Base-by-base conservation (phyloP, 208 protist species). In the Naegleria gruberi region DNA sequence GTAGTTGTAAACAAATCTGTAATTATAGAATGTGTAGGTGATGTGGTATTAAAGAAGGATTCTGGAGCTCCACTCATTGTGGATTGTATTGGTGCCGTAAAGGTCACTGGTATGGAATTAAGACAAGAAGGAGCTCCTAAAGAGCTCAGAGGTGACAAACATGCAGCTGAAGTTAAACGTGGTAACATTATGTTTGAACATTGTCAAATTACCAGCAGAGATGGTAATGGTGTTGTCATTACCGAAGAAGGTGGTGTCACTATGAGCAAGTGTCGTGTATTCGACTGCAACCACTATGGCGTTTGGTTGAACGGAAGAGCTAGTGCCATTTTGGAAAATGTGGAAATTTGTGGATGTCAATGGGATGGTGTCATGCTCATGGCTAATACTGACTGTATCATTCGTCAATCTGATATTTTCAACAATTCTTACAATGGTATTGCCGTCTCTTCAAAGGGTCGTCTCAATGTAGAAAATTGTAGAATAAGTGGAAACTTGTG, bases 311-410 rank as follows among this genome's bases (percentile, higher is more conserved):
- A 23, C 12, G 43, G 30, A 17, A 51, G 12, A 51, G 5, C 82
- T 7, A 51, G 42, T 34, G 37, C n/a, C 34, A 82, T 82, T 40
- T 51, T 86, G 82, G 82, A 86, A 51, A 51, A 51, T 51, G 30
- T 44, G 17, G 30, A 44, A 23, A 51, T 86, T 51, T 17, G n/a
- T 51, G 30, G 42, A 4, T 40, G 30, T 51, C 8, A 15, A 10
- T 86, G 82, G 82, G 82, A 86, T 37, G 82, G 82, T 40, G 7
- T 86, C 82, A 86, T 51, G 42, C 7, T 86, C 4, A 51, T 86
- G 40, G 82, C n/a, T 51, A 37, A 86, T 44, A 51, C 23, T 45
- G 82, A 86, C 8, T 6, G 6, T 30, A 34, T 51, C 7, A 86
- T 86, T 86, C 40, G 82, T 37, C 42, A 51, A 34, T 44, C 42